These are phyloP conservation scores for Pilasporangium apinafurcum DNA, from an alignment of 352 stramenopile genomes.

Conservation along the genomic window DNA sequence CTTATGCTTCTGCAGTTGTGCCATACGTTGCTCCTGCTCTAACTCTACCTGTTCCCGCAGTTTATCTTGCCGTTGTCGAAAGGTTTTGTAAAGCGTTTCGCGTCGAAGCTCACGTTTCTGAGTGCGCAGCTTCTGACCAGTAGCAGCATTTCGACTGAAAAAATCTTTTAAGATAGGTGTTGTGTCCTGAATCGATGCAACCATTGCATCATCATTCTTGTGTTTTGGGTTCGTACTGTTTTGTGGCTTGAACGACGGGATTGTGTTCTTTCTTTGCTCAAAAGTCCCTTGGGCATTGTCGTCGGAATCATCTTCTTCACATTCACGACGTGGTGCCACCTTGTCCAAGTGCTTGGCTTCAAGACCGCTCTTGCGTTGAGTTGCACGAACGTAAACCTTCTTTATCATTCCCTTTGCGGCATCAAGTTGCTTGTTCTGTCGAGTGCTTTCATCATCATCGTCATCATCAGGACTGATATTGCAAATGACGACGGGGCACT, in stretches of 20 bases:
- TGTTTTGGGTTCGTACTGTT: too few relatives aligned
- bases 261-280: too few relatives aligned
- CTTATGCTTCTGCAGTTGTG: slow-evolving; percentile 14
- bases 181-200: slow-evolving; percentile 9
- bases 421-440: not conserved
- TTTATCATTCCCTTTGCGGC: too few relatives aligned
- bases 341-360: slow-evolving; percentile 1
- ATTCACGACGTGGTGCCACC: slow-evolving; percentile 3
- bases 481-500: slow-evolving; percentile 26
- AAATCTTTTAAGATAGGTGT: slow-evolving; percentile 56
- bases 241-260: too few relatives aligned
- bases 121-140: slow-evolving; percentile 25
- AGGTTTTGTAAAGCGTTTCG: slow-evolving; percentile 30
- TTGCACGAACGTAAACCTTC: too few relatives aligned
- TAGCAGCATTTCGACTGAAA: slow-evolving; percentile 35
- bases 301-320: not conserved
- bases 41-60: slow-evolving; percentile 24
- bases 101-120: slow-evolving; percentile 33
- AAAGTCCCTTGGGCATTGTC: not conserved
- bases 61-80: slow-evolving; percentile 33
- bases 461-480: slow-evolving; percentile 18
- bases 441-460: not conserved
- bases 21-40: slow-evolving; percentile 11
- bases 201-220: not conserved
- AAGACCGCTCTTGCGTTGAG: not conserved